Base-by-base conservation (phyloP, 1,284 basidiomycete genomes). In the Cutaneotrichosporon sp. region DNA sequence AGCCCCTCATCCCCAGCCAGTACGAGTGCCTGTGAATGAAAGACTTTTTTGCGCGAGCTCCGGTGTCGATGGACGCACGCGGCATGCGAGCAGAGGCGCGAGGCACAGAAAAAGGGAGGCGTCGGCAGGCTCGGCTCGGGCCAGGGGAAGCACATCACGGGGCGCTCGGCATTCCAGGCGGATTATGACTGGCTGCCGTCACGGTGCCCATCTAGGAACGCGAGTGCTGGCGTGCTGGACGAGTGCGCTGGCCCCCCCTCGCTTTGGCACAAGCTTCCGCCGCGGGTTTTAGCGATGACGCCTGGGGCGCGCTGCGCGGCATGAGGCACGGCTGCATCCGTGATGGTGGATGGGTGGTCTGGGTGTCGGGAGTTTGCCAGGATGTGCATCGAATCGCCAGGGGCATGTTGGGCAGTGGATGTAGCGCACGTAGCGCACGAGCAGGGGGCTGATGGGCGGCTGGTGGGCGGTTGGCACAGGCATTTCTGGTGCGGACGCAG, bases 191-290 rank as follows among this genome's bases (percentile, higher is more conserved):
- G 38, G 38, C 38, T 36, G 34, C 18, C 8, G 18, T n/a, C 3
- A 18, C 18, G 6, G 7, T n/a, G 5, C 3, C 38, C 13, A 4
- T 18, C 14, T n/a, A 29, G 4, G 29, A 9, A 9, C 29, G 4
- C 29, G 29, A 4, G 29, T 29, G 29, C 29, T 5, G 29, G 29
- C 29, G 9, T n/a, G 9, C 29, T 29, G 29, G 5, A 9, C 29
- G 29, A 29, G 5, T 29, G 29, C 29, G 29, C 29, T 29, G 29
- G 9, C 29, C n/a, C n/a, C n/a, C n/a, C n/a, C 22, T 49, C 7
- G 22, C 29, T n/a, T 31, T 31, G 49, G 25, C 49, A 50, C 29
- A 50, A 50, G 49, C 49, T 50, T 31, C 50, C 50, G 50, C 50
- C 31, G 50, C 50, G 50, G 50, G 50, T 33, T 34, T 51, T 51